A percentile compares a stretch with the other conserved stretches of the same genome.
phyloP scores from a whole-genome alignment of 169 alveolate genomes.

The Eimeria falciformis region DNA sequence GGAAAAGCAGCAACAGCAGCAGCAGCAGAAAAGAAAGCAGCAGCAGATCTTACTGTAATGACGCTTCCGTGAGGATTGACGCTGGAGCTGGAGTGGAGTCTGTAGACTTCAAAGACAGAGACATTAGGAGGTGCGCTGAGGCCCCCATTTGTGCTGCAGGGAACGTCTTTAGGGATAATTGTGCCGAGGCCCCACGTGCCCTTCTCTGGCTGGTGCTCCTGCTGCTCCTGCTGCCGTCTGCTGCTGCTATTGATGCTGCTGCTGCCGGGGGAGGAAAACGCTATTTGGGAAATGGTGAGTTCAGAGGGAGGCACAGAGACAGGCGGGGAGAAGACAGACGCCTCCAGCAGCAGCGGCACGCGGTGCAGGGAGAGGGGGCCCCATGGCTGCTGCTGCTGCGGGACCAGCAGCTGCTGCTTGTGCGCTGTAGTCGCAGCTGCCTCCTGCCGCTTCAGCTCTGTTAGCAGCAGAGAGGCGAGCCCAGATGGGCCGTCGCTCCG shows the following conservation, averaged over 20 bases:
- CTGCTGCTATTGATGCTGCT: slow-evolving; percentile 25
- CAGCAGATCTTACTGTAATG: slow-evolving; percentile 5
- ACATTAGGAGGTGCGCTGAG: slow-evolving; percentile 46
- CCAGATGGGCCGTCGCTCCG: slow-evolving; percentile 38
- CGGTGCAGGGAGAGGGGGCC: slow-evolving; percentile 30
- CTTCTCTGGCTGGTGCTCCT: slow-evolving; percentile 31
- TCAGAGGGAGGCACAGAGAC: slow-evolving; percentile 2
- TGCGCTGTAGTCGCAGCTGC: not conserved
- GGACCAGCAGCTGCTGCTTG: not conserved
- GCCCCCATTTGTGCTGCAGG: slow-evolving; percentile 60
- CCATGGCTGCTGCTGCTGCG: not conserved
- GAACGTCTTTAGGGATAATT: not conserved
- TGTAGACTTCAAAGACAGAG: slow-evolving; percentile 73
- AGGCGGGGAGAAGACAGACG: not conserved
- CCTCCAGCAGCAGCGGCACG: slow-evolving; percentile 33
- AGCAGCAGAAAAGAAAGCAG: not conserved
- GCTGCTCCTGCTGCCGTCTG: slow-evolving; percentile 49
- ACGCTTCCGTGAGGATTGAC: slow-evolving; percentile 50
- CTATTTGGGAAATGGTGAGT: slow-evolving; percentile 4
- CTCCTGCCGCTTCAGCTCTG: slow-evolving; percentile 49
- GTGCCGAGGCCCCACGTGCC: slow-evolving; percentile 62
- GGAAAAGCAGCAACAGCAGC: not conserved
- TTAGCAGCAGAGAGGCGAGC: not conserved
- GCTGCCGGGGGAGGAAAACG: slow-evolving; percentile 45
- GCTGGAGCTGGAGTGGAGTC: slow-evolving; percentile 13